A percentile compares a stretch with the other conserved stretches of the same genome.
Evolutionary conservation across 169 alveolate genomes (phyloP).

Genomic region (Eimeria necatrix): DNA sequence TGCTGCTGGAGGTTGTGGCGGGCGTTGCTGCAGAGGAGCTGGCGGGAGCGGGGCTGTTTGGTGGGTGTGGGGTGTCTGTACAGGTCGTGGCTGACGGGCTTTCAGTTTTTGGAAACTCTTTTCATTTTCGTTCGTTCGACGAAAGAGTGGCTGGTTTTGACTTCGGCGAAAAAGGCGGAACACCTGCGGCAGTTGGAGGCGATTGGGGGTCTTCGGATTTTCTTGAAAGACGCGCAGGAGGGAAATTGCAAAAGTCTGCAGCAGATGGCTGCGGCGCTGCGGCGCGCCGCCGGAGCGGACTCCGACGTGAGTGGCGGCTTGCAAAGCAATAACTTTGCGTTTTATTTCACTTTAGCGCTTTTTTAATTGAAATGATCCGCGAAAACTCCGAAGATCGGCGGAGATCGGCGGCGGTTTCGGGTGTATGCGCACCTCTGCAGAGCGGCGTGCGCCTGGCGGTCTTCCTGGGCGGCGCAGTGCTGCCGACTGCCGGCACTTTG

Average conservation of each 20-base stretch:
- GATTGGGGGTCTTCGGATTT: neutral
- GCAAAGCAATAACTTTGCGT: neutral
- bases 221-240: neutral
- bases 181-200: conserved; percentile 54
- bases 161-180: conserved; percentile 92
- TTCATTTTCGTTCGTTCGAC: conserved; percentile 88
- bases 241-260: neutral
- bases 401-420: too few species aligned
- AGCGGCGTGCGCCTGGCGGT: neutral
- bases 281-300: neutral
- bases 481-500: neutral
- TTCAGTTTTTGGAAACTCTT: conserved; percentile 94
- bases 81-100: conserved; percentile 94
- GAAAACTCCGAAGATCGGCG: too few species aligned
- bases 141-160: conserved; percentile 86
- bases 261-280: neutral
- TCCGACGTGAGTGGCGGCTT: neutral
- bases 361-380: too few species aligned
- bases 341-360: too few species aligned
- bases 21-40: neutral
- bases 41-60: neutral
- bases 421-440: neutral
- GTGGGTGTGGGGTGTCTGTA: neutral
- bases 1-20: neutral
- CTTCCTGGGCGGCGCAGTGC: neutral